Conservation (phyloP, 305 asterid genomes). For the Salvia sclarea region DNA sequence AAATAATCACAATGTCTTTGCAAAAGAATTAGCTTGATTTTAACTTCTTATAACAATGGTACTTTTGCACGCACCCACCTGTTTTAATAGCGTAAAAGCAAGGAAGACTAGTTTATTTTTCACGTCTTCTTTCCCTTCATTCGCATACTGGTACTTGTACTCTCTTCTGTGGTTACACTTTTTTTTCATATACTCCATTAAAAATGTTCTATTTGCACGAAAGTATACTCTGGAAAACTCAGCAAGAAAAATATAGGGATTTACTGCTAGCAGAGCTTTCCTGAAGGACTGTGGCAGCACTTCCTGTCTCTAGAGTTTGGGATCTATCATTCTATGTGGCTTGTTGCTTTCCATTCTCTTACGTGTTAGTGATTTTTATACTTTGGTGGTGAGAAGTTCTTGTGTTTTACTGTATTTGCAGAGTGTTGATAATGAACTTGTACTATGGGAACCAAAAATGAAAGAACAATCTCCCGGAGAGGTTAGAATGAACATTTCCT, state of each 20-base stretch:
- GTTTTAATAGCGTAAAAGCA: conserved; percentile 1
- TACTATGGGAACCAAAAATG: conserved; percentile 95
- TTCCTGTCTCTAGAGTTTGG: not conserved
- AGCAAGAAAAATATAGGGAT: too few species aligned
- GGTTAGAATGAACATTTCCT: conserved; percentile 49
- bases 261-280: not conserved
- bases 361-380: conserved; percentile 12
- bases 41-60: not conserved
- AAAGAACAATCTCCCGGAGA: conserved; percentile 96
- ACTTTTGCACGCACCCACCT: conserved; percentile 12
- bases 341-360: conserved; percentile 16
- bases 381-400: conserved; percentile 17
- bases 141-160: not conserved
- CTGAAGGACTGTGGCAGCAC: not conserved
- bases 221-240: not conserved
- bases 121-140: not conserved
- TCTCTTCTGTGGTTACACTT: conserved; percentile 1
- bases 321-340: not conserved
- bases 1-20: conserved; percentile 13
- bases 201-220: not conserved
- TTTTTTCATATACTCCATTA: not conserved
- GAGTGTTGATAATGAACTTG: conserved; percentile 97
- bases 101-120: not conserved
- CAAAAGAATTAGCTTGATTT: conserved; percentile 8
- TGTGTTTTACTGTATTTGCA: conserved; percentile 45